Evolutionary conservation across 202 grass and related monocot species (phyloP).

Genomic region (Saccharum hybrid): DNA sequence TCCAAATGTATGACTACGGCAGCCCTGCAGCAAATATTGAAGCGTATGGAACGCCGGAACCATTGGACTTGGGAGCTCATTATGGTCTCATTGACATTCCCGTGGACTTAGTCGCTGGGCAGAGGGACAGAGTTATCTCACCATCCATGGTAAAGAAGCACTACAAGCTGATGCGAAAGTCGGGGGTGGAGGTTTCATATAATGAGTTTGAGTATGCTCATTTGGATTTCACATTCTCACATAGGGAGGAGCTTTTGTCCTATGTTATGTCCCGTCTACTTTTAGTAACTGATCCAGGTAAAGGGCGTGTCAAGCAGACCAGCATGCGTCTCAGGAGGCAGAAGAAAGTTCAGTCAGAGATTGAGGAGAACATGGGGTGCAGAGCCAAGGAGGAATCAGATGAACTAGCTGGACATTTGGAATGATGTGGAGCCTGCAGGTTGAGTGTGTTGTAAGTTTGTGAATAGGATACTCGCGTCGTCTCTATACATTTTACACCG

Average conservation of each 20-base stretch:
- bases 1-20: constrained; percentile 97
- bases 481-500: constrained; percentile 17
- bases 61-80: constrained; percentile 73
- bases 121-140: constrained; percentile 78
- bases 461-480: constrained; percentile 29
- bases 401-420: neutral
- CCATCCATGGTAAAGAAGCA: constrained; percentile 97
- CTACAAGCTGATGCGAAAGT: constrained; percentile 77
- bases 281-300: constrained; percentile 47
- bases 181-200: constrained; percentile 77
- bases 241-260: constrained; percentile 87
- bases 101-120: constrained; percentile 81
- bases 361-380: constrained; percentile 18
- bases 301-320: constrained; percentile 48
- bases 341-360: constrained; percentile 49
- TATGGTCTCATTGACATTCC: constrained; percentile 86
- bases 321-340: constrained; percentile 55
- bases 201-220: constrained; percentile 97
- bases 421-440: neutral
- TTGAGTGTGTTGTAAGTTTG: constrained; percentile 27
- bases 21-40: constrained; percentile 69
- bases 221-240: constrained; percentile 98
- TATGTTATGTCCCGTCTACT: constrained; percentile 84
- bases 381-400: constrained; percentile 20
- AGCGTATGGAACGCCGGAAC: constrained; percentile 78